A percentile compares a stretch with the other conserved stretches of the same genome.
Evolutionary conservation across 768 basidiomycete genomes (phyloP).

Genomic region (Boletales sp.): DNA sequence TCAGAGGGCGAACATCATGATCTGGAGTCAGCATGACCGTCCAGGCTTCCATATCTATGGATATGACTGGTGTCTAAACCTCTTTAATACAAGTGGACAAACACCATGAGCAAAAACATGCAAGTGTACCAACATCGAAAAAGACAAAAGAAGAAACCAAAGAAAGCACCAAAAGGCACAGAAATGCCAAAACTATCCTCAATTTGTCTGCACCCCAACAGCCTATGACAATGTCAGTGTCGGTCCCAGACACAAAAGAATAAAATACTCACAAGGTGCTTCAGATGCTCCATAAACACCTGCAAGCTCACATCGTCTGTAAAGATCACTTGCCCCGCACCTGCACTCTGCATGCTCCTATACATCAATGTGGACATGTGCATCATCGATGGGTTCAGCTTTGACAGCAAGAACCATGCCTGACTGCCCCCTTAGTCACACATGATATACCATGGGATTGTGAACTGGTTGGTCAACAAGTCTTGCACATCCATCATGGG

Average conservation of each 20-base stretch:
- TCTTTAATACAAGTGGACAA: no score
- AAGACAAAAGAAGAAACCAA: background rate
- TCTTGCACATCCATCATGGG: slow-evolving; percentile 95
- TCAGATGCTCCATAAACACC: slow-evolving; percentile 97
- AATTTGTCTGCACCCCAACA: slow-evolving; percentile 68
- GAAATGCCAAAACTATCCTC: slow-evolving; percentile 3
- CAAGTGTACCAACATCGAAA: slow-evolving; percentile 5
- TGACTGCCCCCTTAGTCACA: slow-evolving; percentile 97
- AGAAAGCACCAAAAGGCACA: background rate
- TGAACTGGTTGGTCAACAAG: slow-evolving; percentile 90
- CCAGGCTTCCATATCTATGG: no score
- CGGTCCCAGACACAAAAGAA: background rate
- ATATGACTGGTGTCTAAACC: no score
- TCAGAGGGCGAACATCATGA: no score
- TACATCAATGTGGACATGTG: slow-evolving; percentile 48
- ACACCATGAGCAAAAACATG: background rate
- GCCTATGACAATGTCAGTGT: slow-evolving; percentile 37
- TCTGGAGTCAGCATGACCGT: no score
- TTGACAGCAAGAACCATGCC: slow-evolving; percentile 95
- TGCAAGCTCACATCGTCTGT: slow-evolving; percentile 98
- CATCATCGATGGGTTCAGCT: slow-evolving; percentile 74
- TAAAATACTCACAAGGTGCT: slow-evolving; percentile 66
- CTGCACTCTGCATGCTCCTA: slow-evolving; percentile 64
- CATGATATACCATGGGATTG: slow-evolving; percentile 96
- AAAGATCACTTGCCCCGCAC: slow-evolving; percentile 88